Evolutionary conservation across 805 yeast genomes (phyloP).

Genomic region (Wickerhamiella azymoides): DNA sequence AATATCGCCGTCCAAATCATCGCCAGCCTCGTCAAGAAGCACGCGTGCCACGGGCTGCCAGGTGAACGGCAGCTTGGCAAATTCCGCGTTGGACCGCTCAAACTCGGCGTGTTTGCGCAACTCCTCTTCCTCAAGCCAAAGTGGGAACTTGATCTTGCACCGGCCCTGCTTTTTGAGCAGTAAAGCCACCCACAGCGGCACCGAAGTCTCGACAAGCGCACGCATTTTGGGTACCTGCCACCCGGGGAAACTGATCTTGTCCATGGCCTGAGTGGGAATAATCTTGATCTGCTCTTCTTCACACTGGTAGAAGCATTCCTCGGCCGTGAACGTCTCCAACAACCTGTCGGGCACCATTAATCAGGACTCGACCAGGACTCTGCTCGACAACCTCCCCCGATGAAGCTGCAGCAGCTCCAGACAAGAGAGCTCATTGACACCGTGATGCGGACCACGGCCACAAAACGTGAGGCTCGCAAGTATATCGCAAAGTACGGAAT

Average conservation of each 20-base stretch:
- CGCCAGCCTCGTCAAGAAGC: conserved; percentile 54
- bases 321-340: conserved; percentile 11
- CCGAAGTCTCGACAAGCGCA: conserved; percentile 52
- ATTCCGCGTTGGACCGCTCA: conserved; percentile 47
- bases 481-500: conserved; percentile 54
- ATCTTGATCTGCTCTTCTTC: conserved; percentile 65
- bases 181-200: conserved; percentile 83
- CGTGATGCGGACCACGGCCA: conserved; percentile 77
- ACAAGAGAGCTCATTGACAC: conserved; percentile 54
- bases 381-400: too few species aligned
- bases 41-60: conserved; percentile 78
- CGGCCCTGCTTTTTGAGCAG: conserved; percentile 71
- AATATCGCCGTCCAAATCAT: conserved; percentile 63
- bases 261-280: conserved; percentile 65
- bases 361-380: too few species aligned
- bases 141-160: conserved; percentile 75
- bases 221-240: conserved; percentile 43
- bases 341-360: conserved; percentile 4
- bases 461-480: conserved; percentile 80
- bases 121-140: conserved; percentile 52
- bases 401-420: neutral
- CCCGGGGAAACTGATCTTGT: conserved; percentile 50
- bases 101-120: conserved; percentile 48
- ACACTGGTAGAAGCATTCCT: conserved; percentile 71
- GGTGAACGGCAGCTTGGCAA: conserved; percentile 56